phyloP scores from a whole-genome alignment of 2,329 filamentous ascomycete genomes.

The Xylaria sp. region DNA sequence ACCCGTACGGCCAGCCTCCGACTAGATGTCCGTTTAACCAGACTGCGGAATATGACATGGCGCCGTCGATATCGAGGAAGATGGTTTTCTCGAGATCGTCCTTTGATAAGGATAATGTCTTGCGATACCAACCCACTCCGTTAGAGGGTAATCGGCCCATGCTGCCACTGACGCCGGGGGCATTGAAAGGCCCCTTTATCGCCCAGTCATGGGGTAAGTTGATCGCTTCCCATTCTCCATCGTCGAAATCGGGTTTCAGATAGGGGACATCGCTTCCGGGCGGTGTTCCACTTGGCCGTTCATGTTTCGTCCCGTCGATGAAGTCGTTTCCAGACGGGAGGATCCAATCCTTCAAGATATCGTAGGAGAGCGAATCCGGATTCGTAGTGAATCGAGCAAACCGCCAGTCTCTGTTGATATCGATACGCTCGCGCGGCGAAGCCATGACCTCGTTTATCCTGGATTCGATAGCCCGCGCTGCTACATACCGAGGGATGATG shows the following conservation, averaged over 20 bases:
- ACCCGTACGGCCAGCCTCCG: constrained; percentile 48
- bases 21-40: constrained; percentile 47
- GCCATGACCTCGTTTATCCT: not conserved
- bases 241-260: constrained; percentile 28
- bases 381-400: constrained; percentile 34
- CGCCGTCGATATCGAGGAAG: constrained; percentile 39
- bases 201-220: constrained; percentile 42
- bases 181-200: constrained; percentile 37
- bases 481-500: constrained; percentile 7
- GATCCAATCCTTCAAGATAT: constrained; percentile 32
- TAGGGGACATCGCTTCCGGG: constrained; percentile 28
- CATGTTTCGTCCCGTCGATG: constrained; percentile 24
- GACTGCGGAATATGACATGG: constrained; percentile 48
- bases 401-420: constrained; percentile 33
- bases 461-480: constrained; percentile 4
- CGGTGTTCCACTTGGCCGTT: constrained; percentile 23
- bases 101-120: constrained; percentile 30
- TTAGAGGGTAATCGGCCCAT: constrained; percentile 44
- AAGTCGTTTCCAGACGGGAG: constrained; percentile 32
- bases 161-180: constrained; percentile 33
- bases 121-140: constrained; percentile 49
- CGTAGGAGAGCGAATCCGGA: constrained; percentile 34
- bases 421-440: constrained; percentile 29
- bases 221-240: constrained; percentile 35
- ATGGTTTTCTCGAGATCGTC: constrained; percentile 21